Percentiles rank a stretch among this genome's conserved stretches.
These are phyloP conservation scores for Penicillium ochrochloron DNA, from an alignment of 495 filamentous ascomycete species.

Conservation along the genomic window DNA sequence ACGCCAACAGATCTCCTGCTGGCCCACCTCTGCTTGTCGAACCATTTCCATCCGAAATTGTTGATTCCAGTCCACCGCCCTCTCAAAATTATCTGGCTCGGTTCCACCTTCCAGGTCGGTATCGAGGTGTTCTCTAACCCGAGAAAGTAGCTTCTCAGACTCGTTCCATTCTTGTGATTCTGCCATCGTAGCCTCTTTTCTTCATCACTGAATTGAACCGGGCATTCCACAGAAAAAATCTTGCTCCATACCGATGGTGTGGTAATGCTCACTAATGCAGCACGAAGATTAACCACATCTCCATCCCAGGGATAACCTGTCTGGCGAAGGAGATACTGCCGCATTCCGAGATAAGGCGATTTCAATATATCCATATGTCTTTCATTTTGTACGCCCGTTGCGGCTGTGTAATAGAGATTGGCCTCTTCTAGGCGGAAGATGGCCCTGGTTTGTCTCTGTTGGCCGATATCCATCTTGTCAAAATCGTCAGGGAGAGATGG, in stretches of 20 bases:
- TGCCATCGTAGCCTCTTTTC: slow-evolving; percentile 33
- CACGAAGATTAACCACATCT: slow-evolving; percentile 42
- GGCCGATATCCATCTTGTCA: slow-evolving; percentile 29
- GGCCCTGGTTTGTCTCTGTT: slow-evolving; percentile 33
- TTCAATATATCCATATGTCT: slow-evolving; percentile 34
- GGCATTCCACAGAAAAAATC: slow-evolving; percentile 33
- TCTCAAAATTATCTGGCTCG: slow-evolving; percentile 38
- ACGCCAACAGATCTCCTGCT: slow-evolving; percentile 28
- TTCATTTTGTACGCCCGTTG: slow-evolving; percentile 39
- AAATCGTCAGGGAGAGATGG: slow-evolving; percentile 39
- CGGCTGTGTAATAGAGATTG: slow-evolving; percentile 46
- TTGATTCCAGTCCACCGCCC: slow-evolving; percentile 28
- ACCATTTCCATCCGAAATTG: slow-evolving; percentile 37
- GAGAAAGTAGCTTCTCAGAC: slow-evolving; percentile 37
- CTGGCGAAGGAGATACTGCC: slow-evolving; percentile 39
- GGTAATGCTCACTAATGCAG: slow-evolving; percentile 41
- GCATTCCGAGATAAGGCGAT: slow-evolving; percentile 38
- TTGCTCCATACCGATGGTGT: slow-evolving; percentile 33
- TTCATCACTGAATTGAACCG: slow-evolving; percentile 35
- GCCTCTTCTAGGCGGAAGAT: slow-evolving; percentile 40
- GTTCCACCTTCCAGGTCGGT: slow-evolving; percentile 41
- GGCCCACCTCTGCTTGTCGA: slow-evolving; percentile 26
- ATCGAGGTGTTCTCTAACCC: slow-evolving; percentile 32
- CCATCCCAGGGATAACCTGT: slow-evolving; percentile 44
- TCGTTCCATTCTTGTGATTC: slow-evolving; percentile 45